phyloP scores from a whole-genome alignment of 2,329 filamentous ascomycete genomes.

The Talaromyces marneffei region DNA sequence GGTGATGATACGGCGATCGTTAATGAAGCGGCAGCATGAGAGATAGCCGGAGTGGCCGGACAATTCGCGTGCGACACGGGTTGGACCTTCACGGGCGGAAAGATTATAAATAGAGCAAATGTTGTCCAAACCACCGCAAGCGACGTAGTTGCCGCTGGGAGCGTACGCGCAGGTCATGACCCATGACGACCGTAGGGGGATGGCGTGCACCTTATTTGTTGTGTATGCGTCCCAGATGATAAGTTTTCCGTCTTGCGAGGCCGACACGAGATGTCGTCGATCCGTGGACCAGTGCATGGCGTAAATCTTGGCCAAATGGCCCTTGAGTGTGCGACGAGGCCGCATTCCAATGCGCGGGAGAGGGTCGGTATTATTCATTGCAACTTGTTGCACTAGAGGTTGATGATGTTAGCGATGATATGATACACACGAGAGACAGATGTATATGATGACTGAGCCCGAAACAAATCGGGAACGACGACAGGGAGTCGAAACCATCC shows the following conservation, averaged over 20 bases:
- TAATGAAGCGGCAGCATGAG: slow-evolving; percentile 98
- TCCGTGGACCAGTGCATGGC: slow-evolving; percentile 99
- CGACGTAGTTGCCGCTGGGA: slow-evolving; percentile 95
- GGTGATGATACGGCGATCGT: slow-evolving; percentile 93
- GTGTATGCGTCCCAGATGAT: slow-evolving; percentile 99
- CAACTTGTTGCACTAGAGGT: slow-evolving; percentile 75
- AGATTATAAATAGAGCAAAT: slow-evolving; percentile 99
- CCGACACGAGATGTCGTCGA: slow-evolving; percentile 90
- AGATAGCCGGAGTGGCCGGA: slow-evolving; percentile 96
- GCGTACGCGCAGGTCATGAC: slow-evolving; percentile 99
- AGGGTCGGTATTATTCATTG: slow-evolving; percentile 84
- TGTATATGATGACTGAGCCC: neutral
- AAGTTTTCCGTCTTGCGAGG: slow-evolving; percentile 97
- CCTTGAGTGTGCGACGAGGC: slow-evolving; percentile 92
- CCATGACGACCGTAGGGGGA: slow-evolving; percentile 95
- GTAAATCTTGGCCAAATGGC: slow-evolving; percentile 98
- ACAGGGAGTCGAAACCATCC: slow-evolving; percentile 31
- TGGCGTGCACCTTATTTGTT: slow-evolving; percentile 98
- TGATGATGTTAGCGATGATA: neutral
- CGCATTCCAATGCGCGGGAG: slow-evolving; percentile 95
- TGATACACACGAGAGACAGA: neutral
- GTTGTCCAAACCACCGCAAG: slow-evolving; percentile 97
- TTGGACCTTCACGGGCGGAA: slow-evolving; percentile 93
- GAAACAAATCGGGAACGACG: neutral
- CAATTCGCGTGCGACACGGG: slow-evolving; percentile 87